Base-by-base conservation (phyloP, 1,284 basidiomycete genomes). In the Sanguinoderma infundibulare region DNA sequence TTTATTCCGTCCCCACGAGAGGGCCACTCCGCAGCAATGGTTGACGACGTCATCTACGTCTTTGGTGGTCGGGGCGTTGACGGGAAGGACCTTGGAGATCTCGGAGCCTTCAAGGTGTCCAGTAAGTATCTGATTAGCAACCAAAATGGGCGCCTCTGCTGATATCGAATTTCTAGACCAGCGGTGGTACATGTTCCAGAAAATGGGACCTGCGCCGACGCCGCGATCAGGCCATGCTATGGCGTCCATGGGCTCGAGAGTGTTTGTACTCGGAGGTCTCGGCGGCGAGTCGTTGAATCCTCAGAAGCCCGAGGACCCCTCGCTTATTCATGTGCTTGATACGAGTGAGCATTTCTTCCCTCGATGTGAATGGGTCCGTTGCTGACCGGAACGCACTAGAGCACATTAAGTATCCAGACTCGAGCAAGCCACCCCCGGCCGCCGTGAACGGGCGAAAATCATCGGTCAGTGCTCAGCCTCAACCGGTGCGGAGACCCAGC, bases 51-150 rank as follows among this genome's bases (percentile, higher is more conserved):
- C 59, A 92, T 99, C 70, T 99, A 99, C 75, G 87, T 99, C 54
- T 98, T 98, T 80, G 98, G 98, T 61, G 98, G 98, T 2, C 83
- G 98, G 42, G 98, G 98, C 60, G 94, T 98, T 3, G 96, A 98
- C 72, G 98, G 98, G 32, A 96, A 97, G 76, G 98, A 99, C 74
- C 78, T 99, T 52, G 91, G 91, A 52, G 98, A 99, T 77, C 79
- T 99, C 20, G 95, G 96, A 3, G 97, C 96, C 5, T 99, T 99
- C 83, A 98, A 98, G 78, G 91, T 99, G 63, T 90, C 93, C 12
- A 97, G 95, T 97, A 67, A 73, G 92, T 81, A 6, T 32, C 17
- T 30, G n/a, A 15, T 34, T 20, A 20, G 36, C 26, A n/a, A 47
- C 8, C 32, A 40, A 44, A 20, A 34, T 22, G 32, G 34, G 20